phyloP scores from a whole-genome alignment of 1,284 basidiomycete genomes.

The Meira nashicola region DNA sequence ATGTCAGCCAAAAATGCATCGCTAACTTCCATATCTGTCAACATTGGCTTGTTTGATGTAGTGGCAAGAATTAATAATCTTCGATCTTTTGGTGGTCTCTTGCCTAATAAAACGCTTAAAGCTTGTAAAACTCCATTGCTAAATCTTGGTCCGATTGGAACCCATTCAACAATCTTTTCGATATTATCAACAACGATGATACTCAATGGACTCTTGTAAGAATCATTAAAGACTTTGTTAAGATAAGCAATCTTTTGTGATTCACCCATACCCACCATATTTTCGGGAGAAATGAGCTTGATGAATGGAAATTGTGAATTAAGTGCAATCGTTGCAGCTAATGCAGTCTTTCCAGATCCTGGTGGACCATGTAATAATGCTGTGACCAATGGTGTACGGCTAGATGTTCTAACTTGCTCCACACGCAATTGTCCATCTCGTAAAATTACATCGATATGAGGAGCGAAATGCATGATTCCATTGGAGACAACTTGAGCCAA shows the following conservation, averaged over 20 bases:
- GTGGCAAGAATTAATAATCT: constrained; percentile 89
- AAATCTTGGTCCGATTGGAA: constrained; percentile 94
- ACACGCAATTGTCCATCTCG: constrained; percentile 87
- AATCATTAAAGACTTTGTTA: constrained; percentile 89
- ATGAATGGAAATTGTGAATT: constrained; percentile 93
- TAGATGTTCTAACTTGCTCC: constrained; percentile 86
- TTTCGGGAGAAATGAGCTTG: constrained; percentile 92
- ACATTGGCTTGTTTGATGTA: constrained; percentile 77
- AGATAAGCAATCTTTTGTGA: constrained; percentile 84
- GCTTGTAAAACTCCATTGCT: constrained; percentile 91
- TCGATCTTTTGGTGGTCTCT: constrained; percentile 90
- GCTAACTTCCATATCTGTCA: constrained; percentile 81
- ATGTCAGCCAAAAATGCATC: constrained; percentile 87
- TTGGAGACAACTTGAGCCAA: constrained; percentile 89
- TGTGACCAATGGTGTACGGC: constrained; percentile 85
- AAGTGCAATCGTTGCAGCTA: constrained; percentile 91
- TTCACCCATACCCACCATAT: constrained; percentile 93
- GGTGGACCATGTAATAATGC: constrained; percentile 81
- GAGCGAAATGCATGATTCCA: constrained; percentile 87
- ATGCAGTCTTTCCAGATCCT: constrained; percentile 88
- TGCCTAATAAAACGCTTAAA: constrained; percentile 79
- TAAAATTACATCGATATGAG: constrained; percentile 67
- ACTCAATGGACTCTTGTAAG: constrained; percentile 93
- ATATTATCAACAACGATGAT: constrained; percentile 84
- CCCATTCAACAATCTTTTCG: constrained; percentile 62